Evolutionary conservation across 2,329 filamentous ascomycete species (phyloP), one percentile per base, ranked within the genome.

Genomic region (Cercospora sp.): DNA sequence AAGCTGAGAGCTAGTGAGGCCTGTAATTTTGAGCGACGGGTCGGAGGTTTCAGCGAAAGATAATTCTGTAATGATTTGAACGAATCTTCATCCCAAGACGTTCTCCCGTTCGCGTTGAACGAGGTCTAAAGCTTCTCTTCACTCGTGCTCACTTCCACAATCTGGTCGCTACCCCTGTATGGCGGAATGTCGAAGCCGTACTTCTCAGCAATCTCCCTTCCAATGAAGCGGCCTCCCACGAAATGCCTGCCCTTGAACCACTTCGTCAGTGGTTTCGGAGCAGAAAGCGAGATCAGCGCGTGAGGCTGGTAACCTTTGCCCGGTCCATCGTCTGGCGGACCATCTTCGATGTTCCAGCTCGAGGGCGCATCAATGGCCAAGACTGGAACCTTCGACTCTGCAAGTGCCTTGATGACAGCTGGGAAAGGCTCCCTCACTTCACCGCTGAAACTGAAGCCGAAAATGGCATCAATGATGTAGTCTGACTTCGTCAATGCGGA

Each of bases 391-490:
- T 85, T 85, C 5, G 91, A 90, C 51, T 89, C 85, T 73, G 93
- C 87, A 42, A 99, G 84, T 7, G 91, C 89, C 69, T 86, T 83
- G 73, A 99, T 96, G 13, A 97, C 91, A 0, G 85, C 85, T 0
- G 90, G 89, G 77, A 98, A 99, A 1, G 95, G 95, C 72, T 96
- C 92, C n/a, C 95, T 89, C 63, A 99, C 90, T 72, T 95, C 90
- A 6, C 94, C 94, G 1, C 89, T 90, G 82, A 99, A 99, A 69
- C 91, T 95, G 82, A 99, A 99, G 7, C 92, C 90, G 77, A 99
- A 99, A 70, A 99, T 92, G 9, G 95, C 93, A 80, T 99, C 95
- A 67, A 99, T 84, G 63, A 99, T 82, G 72, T 96, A 91, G 77
- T 97, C 91, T 2, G 91, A 86, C 63, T 87, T 84, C 57, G 83